A percentile compares a stretch with the other conserved stretches of the same genome.
phyloP scores from a whole-genome alignment of 2,329 filamentous ascomycete species.

The Harringtonia aguacate region DNA sequence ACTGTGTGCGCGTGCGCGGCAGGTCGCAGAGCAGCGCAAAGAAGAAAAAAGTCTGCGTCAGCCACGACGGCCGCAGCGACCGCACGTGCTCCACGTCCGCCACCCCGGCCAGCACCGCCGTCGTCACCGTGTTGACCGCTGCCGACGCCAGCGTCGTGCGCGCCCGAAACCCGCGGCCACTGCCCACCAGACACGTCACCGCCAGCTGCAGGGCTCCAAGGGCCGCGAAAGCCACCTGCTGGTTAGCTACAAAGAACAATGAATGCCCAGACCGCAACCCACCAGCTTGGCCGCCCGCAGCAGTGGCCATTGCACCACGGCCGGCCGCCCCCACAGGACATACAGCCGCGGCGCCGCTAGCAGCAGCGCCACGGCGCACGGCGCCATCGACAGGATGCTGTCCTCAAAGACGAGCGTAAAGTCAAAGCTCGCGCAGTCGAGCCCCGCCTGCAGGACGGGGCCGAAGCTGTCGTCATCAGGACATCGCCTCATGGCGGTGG shows the following conservation, averaged over 20 bases:
- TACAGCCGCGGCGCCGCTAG: slow-evolving; percentile 2
- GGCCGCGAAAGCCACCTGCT: slow-evolving; percentile 1
- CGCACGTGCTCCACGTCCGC: slow-evolving; percentile 36
- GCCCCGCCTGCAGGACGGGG: slow-evolving; percentile 6
- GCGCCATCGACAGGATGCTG: slow-evolving; percentile 6
- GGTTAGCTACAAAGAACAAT: too few species aligned
- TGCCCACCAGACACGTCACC: slow-evolving; percentile 4
- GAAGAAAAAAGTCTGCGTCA: slow-evolving; percentile 33
- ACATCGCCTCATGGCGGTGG: slow-evolving; percentile 6
- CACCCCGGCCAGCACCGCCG: slow-evolving; percentile 21
- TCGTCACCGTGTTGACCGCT: slow-evolving; percentile 9
- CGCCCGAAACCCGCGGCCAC: background rate
- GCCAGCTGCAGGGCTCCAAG: slow-evolving; percentile 5
- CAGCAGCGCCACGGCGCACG: slow-evolving; percentile 4
- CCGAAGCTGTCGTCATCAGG: slow-evolving; percentile 9
- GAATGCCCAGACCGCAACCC: background rate
- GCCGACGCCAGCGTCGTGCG: slow-evolving; percentile 10
- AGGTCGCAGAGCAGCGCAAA: slow-evolving; percentile 32
- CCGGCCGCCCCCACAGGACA: background rate
- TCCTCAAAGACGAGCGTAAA: slow-evolving; percentile 13
- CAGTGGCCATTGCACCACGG: slow-evolving; percentile 5
- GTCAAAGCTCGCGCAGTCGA: slow-evolving; percentile 10
- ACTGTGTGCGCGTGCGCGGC: slow-evolving; percentile 31
- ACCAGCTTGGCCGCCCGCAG: slow-evolving; percentile 6
- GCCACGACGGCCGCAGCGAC: slow-evolving; percentile 31